phyloP scores from a whole-genome alignment of 495 filamentous ascomycete genomes.

The Hyaloscypha hepaticicola region DNA sequence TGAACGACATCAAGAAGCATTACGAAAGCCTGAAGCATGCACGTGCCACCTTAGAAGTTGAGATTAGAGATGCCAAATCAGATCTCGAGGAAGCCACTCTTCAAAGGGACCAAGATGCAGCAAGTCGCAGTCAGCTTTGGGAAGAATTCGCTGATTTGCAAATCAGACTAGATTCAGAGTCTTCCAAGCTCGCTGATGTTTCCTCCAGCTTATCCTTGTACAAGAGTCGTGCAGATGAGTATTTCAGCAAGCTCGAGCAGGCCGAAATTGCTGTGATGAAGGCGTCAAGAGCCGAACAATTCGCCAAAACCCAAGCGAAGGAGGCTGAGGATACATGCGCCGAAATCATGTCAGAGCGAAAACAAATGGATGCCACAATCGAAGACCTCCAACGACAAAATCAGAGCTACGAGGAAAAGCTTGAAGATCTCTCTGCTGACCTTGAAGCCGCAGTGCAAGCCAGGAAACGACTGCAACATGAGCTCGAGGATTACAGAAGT shows the following conservation, averaged over 20 bases:
- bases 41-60: conserved; percentile 78
- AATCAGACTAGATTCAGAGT: conserved; percentile 87
- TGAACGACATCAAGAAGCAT: conserved; percentile 79
- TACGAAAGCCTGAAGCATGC: conserved; percentile 83
- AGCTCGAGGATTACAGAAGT: conserved; percentile 95
- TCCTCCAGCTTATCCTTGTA: conserved; percentile 82
- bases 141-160: conserved; percentile 94
- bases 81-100: conserved; percentile 78
- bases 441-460: conserved; percentile 82
- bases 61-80: conserved; percentile 78
- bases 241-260: conserved; percentile 96
- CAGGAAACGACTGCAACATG: conserved; percentile 94
- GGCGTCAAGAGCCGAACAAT: conserved; percentile 87
- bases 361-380: conserved; percentile 81
- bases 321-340: conserved; percentile 92
- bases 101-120: conserved; percentile 78
- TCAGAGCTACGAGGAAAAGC: conserved; percentile 83
- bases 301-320: conserved; percentile 81
- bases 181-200: conserved; percentile 80
- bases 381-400: conserved; percentile 90
- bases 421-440: conserved; percentile 91
- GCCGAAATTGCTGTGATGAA: conserved; percentile 95
- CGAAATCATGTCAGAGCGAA: conserved; percentile 86
- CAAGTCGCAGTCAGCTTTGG: conserved; percentile 81
- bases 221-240: conserved; percentile 92